Base-by-base conservation (phyloP, 139 green algal genomes). In the Micromonas pusilla region DNA sequence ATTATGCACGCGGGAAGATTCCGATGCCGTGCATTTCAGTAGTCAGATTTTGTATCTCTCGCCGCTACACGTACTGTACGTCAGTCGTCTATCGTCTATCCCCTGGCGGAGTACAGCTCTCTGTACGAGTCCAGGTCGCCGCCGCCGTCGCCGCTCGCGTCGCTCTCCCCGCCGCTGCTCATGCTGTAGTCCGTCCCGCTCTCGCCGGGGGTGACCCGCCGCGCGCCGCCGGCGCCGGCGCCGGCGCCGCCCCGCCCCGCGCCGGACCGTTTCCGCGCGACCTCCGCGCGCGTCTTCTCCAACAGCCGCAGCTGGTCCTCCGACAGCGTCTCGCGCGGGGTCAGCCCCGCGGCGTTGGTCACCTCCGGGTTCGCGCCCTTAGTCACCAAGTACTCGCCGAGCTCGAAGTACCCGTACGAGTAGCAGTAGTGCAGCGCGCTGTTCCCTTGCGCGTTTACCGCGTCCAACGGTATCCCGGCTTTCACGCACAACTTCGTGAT, bases 361-460 rank as follows among this genome's bases (percentile, higher is more conserved):
- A 32, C 62, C 25, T 28, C 20, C 4, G 62, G 62, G 62, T 30
- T 28, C 26, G 70, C 70, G 37, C 70, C 70, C 37, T 77, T 77
- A 33, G 4, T 66, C 9, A 77, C 20, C 25, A 77, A 33, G 37
- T 78, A 78, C 16, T 78, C 72, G 19, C 45, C 72, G 23, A 78
- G n/a, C 28, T 78, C 72, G 31, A 70, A 52, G 31, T 78, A 78
- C 0, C 45, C 39, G 1, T 78, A 78, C 26, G 26, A 28, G n/a
- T 52, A 70, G 72, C 45, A 67, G 31, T 78, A 78, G 53, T 78
- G 72, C 26, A 78, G 28, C 26, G 72, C 72, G 4, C 45, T 70
- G 26, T 78, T 67, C 4, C 72, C 72, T 19, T 70, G 52, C 25
- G 19, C 52, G 31, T 78, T 78, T 13, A 25, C 13, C 21, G 72